Base-by-base conservation (phyloP, 1,284 basidiomycete genomes). In the Ceratobasidium sp. region DNA sequence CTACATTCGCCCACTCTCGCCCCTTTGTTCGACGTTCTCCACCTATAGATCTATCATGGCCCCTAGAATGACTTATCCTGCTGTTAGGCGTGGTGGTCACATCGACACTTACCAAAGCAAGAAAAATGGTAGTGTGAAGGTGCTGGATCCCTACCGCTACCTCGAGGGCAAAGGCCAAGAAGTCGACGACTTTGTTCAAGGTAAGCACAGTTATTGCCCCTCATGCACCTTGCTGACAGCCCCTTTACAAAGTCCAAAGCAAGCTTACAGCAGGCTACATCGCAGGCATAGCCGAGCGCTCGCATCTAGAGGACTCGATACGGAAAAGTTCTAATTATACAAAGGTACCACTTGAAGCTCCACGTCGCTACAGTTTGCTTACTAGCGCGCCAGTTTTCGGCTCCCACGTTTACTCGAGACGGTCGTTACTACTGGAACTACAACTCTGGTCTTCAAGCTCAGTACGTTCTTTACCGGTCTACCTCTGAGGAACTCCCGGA, bases 361-460 rank as follows among this genome's bases (percentile, higher is more conserved):
- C n/a, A 1, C n/a, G 16, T 81, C 67, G 4, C 6, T 30, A 35
- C 55, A 52, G 18, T 14, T 30, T 46, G 50, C 23, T 41, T 44
- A 54, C 10, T 3, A 12, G 10, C 46, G 30, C n/a, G 81, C 14
- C 70, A 93, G 92, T 91, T 92, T 81, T 88, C 88, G 57, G 84
- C 89, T 0, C 94, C 93, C 0, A 83, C 84, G 27, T 83, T 92
- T 62, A 89, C 89, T 79, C 85, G 90, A 16, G 92, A 94, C 81
- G 88, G 87, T 7, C 88, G 88, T 66, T 95, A 93, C 90, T 95
- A 95, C 81, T 93, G 93, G 92, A 89, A 88, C 78, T 89, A 91
- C 81, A 94, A 94, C 83, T 90, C 88, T 73, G 93, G 93, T 18
- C 86, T 94, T 52, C 90, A 93, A 81, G 87, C 90, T 18, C 91